phyloP scores from a whole-genome alignment of 2,329 filamentous ascomycete species.

The Cladorrhinum sp. region DNA sequence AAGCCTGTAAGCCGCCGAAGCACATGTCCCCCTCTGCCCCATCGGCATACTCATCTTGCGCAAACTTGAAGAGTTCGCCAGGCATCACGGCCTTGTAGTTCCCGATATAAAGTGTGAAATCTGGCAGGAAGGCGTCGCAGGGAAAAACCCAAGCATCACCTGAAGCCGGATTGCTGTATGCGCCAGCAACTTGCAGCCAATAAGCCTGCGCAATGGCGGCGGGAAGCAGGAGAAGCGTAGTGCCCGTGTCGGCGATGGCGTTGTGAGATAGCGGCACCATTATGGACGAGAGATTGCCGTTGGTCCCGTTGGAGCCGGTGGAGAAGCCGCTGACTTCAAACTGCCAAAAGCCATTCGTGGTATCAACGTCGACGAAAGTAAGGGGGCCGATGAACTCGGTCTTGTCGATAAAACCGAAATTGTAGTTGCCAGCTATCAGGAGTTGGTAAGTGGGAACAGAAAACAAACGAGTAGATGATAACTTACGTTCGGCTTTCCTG shows the following conservation, averaged over 20 bases:
- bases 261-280: slow-evolving; percentile 39
- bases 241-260: slow-evolving; percentile 65
- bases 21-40: slow-evolving; percentile 53
- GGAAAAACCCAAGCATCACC: slow-evolving; percentile 47
- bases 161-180: slow-evolving; percentile 38
- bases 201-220: slow-evolving; percentile 49
- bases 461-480: slow-evolving; percentile 35
- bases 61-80: slow-evolving; percentile 44
- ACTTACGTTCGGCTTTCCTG: slow-evolving; percentile 39
- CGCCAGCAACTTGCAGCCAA: slow-evolving; percentile 52
- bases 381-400: slow-evolving; percentile 55
- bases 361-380: slow-evolving; percentile 53
- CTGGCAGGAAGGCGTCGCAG: slow-evolving; percentile 29
- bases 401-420: slow-evolving; percentile 50
- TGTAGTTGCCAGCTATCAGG: slow-evolving; percentile 34
- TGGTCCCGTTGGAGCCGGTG: slow-evolving; percentile 40
- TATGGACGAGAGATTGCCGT: slow-evolving; percentile 5
- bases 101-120: slow-evolving; percentile 43
- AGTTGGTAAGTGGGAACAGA: slow-evolving; percentile 49
- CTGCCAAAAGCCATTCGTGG: slow-evolving; percentile 57
- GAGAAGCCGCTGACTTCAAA: slow-evolving; percentile 55
- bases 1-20: slow-evolving; percentile 63
- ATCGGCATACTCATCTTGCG: slow-evolving; percentile 45
- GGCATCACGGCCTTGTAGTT: slow-evolving; percentile 46
- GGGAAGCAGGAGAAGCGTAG: slow-evolving; percentile 58